Percentiles rank a stretch among this genome's conserved stretches.
These are phyloP conservation scores for Wolfiporia cocos DNA, from an alignment of 1,284 basidiomycete species.

Conservation along the genomic window DNA sequence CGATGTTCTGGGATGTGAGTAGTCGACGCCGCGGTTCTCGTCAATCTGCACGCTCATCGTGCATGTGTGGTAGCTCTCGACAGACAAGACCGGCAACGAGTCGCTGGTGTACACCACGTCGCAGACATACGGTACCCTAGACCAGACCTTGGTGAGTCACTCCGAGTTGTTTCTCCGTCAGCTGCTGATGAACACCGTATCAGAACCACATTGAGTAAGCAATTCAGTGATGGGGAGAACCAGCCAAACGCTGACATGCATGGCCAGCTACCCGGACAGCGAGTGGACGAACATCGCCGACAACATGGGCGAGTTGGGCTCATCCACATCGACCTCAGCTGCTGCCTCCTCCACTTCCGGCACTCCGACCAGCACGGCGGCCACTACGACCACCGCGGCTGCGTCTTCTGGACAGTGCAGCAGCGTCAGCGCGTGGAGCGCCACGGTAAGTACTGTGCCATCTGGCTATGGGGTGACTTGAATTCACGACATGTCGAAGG, in stretches of 20 bases:
- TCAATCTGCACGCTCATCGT: background rate
- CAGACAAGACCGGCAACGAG: slow-evolving; percentile 50
- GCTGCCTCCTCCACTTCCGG: slow-evolving; percentile 16
- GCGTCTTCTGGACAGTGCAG: slow-evolving; percentile 32
- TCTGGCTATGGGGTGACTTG: background rate
- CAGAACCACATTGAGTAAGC: slow-evolving; percentile 62
- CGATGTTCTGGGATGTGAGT: slow-evolving; percentile 78
- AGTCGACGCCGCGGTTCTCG: no score
- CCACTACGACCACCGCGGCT: slow-evolving; percentile 16
- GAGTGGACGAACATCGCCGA: slow-evolving; percentile 64
- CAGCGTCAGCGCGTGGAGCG: slow-evolving; percentile 48
- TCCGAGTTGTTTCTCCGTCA: background rate
- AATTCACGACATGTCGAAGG: slow-evolving; percentile 10
- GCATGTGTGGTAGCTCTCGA: slow-evolving; percentile 36
- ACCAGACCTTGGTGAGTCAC: slow-evolving; percentile 40
- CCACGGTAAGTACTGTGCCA: slow-evolving; percentile 19
- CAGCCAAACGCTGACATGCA: background rate
- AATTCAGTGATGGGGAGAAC: background rate
- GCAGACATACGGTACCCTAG: slow-evolving; percentile 43
- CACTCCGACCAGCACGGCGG: slow-evolving; percentile 11
- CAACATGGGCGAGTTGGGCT: slow-evolving; percentile 42
- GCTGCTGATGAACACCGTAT: background rate
- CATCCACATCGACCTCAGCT: slow-evolving; percentile 13
- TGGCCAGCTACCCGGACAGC: slow-evolving; percentile 51
- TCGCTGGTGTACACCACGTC: slow-evolving; percentile 52